Base-by-base conservation (phyloP, 2,329 filamentous ascomycete genomes). In the Paracoccidioides lutzii region DNA sequence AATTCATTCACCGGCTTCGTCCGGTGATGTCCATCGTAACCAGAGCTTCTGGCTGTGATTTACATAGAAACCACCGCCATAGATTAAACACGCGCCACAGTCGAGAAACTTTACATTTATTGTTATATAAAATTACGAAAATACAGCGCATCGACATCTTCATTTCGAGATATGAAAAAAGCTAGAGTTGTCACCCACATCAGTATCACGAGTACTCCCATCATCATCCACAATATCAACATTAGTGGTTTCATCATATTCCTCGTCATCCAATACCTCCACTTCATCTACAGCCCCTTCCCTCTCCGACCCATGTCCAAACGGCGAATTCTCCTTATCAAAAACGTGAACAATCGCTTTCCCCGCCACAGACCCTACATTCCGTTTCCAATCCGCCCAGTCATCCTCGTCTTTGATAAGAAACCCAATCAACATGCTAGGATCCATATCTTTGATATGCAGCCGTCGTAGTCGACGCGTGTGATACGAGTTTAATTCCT, bases 371-470 rank as follows among this genome's bases (percentile, higher is more conserved):
- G 82, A 82, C 8, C 42, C 53, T 2, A 95, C 78, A n/a, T 82
- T 80, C 57, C 80, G 76, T 65, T 88, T 85, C 90, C 90, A 97
- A 54, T 82, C 79, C 42, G 79, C 73, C 85, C 91, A 97, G 62
- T 98, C 93, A 45, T 84, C 79, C 63, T 91, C 84, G 57, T 87
- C 82, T 43, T 79, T 81, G 59, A 98, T 90, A 40, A 98, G 73
- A 65, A 97, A 97, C 4, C 89, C 91, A 61, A 98, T 88, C 44
- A 98, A 75, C 93, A 98, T 98, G 66, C 90, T 96, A 0, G 93
- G 93, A 65, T 98, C 93, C 88, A 98, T 93, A 66, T 97, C 90
- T 57, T 83, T 83, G 51, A 98, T 79, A 62, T 93, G 85, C 35
- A 98, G 78, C 55, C 87, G 81, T 41, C 91, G 83, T 15, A 98